Base-by-base conservation (phyloP, 345 rosid species). In the Adansonia digitata region DNA sequence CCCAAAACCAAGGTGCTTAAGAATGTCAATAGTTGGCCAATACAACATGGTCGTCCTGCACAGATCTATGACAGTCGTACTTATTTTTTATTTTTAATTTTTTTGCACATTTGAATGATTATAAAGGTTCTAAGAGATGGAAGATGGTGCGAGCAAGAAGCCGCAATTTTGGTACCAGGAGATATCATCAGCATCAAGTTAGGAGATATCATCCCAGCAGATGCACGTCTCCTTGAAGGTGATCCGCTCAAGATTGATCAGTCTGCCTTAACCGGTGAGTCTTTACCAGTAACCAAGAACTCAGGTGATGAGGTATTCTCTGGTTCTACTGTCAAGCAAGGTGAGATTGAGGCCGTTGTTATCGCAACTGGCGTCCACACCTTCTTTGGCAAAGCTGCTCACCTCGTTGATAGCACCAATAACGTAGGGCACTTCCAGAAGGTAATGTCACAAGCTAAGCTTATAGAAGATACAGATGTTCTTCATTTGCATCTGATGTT, bases 261-360 rank as follows among this genome's bases (percentile, higher is more conserved):
- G 69, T 81, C 94, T 68, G 86, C 91, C 60, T 86, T 89, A 20
- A 89, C 91, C 0, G 94, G 94, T 17, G 94, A 90, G 81, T 90
- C 94, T 34, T 84, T 90, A 74, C 89, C 90, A 0, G 89, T 86
- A 46, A 88, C 82, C 4, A 88, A 79, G 82, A 48, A 77, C 31
- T 82, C 94, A 0, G 91, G 91, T 0, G 88, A 90, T 72, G 94
- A 82, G 75, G 55, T 90, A 62, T 90, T 86, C 83, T 89, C 94
- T 3, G 94, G 94, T n/a, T 89, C 91, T 27, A 89, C 94, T 31
- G 85, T 88, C 88, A 89, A 90, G 84, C 94, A 90, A 70, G 94
- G 94, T 46, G 94, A 90, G 82, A 78, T 90, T 62, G 94, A 90
- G 78, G 94, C 91, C 12, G 81, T 90, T 52, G 91, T 90, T 13